Conservation (phyloP, 768 basidiomycete genomes). For the Pholiota conissans region DNA sequence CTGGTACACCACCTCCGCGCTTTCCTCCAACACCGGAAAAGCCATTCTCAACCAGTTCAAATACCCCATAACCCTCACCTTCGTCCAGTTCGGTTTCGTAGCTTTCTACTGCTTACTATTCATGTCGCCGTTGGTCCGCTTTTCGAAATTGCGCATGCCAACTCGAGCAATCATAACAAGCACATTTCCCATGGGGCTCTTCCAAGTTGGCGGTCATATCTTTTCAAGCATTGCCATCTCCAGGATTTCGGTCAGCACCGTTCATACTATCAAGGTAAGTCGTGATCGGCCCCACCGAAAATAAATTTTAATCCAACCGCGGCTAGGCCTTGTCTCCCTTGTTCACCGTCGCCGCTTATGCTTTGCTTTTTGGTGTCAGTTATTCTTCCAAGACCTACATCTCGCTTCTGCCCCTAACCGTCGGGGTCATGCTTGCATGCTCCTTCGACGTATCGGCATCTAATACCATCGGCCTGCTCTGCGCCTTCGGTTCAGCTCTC, state of each 20-base stretch:
- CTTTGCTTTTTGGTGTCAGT: slow-evolving; percentile 88
- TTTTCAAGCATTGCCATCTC: slow-evolving; percentile 98
- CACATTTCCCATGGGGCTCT: slow-evolving; percentile 94
- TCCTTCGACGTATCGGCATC: slow-evolving; percentile 91
- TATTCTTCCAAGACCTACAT: slow-evolving; percentile 92
- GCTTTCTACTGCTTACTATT: slow-evolving; percentile 82
- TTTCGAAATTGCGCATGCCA: slow-evolving; percentile 69
- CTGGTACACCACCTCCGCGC: slow-evolving; percentile 92
- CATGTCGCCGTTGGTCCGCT: slow-evolving; percentile 73
- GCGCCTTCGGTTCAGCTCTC: slow-evolving; percentile 94
- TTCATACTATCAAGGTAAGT: slow-evolving; percentile 97
- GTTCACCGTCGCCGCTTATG: slow-evolving; percentile 96
- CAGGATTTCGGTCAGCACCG: slow-evolving; percentile 93
- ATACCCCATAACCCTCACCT: slow-evolving; percentile 95
- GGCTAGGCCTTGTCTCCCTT: slow-evolving; percentile 89
- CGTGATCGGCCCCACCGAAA: not conserved
- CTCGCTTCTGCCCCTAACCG: slow-evolving; percentile 89
- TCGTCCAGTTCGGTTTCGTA: slow-evolving; percentile 96
- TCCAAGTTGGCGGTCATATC: slow-evolving; percentile 97
- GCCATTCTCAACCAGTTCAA: slow-evolving; percentile 89
- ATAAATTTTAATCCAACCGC: not conserved
- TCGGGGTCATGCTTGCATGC: slow-evolving; percentile 97
- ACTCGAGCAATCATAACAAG: slow-evolving; percentile 70
- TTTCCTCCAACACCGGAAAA: slow-evolving; percentile 97
- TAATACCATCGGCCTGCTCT: slow-evolving; percentile 83